These are phyloP conservation scores for Galerina sulciceps DNA, from an alignment of 768 basidiomycete species.

Conservation along the genomic window DNA sequence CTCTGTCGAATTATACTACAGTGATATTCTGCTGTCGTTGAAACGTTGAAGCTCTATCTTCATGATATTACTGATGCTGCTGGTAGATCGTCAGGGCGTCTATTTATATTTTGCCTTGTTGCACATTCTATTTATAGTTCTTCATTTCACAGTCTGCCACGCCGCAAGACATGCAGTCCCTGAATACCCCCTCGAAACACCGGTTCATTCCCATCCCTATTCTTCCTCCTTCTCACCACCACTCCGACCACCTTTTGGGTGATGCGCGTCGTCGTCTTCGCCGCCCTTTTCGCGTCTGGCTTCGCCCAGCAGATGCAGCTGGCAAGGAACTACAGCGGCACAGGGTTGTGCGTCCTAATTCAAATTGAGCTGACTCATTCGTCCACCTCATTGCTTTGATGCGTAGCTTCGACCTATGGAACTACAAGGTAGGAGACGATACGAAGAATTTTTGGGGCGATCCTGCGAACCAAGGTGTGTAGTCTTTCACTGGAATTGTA, in stretches of 20 bases:
- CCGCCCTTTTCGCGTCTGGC: neutral
- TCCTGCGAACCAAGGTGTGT: slow-evolving; percentile 8
- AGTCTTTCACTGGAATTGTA: neutral
- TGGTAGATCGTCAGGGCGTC: no score
- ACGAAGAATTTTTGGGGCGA: slow-evolving; percentile 9
- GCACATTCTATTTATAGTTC: no score
- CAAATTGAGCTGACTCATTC: neutral
- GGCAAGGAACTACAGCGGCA: slow-evolving; percentile 6
- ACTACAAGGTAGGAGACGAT: slow-evolving; percentile 14
- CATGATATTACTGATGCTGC: no score
- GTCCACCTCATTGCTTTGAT: neutral
- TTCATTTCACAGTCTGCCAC: no score
- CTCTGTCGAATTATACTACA: no score
- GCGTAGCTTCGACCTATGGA: slow-evolving; percentile 14
- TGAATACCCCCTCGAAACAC: no score
- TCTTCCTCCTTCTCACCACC: no score
- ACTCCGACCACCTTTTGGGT: neutral
- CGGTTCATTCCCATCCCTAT: no score
- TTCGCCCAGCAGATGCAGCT: slow-evolving; percentile 10
- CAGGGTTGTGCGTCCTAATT: slow-evolving; percentile 3
- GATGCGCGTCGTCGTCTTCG: neutral
- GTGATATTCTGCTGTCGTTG: no score
- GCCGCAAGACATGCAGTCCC: no score
- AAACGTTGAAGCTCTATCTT: no score
- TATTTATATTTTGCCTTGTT: no score